Evolutionary conservation across 2,329 filamentous ascomycete genomes (phyloP).

Genomic region (Fusarium abutilonis): DNA sequence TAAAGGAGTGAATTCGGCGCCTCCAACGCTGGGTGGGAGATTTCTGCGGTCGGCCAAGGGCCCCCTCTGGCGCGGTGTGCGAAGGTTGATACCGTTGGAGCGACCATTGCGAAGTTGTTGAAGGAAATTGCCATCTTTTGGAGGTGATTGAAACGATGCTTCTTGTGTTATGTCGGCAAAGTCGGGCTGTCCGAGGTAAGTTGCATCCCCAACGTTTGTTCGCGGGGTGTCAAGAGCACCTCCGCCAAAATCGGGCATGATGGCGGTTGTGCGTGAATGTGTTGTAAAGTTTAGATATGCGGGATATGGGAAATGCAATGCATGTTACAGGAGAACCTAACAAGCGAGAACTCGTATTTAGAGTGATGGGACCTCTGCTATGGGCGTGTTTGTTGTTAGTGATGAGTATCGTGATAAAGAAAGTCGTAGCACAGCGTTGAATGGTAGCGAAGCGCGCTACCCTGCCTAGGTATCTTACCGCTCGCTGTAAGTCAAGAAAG

Average conservation of each 20-base stretch:
- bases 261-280: slow-evolving; percentile 30
- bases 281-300: slow-evolving; percentile 36
- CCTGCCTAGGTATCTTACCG: slow-evolving; percentile 9
- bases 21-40: slow-evolving; percentile 70
- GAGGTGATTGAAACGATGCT: slow-evolving; percentile 84
- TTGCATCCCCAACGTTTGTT: slow-evolving; percentile 85
- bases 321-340: slow-evolving; percentile 30
- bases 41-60: slow-evolving; percentile 78
- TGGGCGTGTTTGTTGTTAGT: slow-evolving; percentile 37
- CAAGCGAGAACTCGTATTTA: background rate
- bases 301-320: slow-evolving; percentile 26
- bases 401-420: slow-evolving; percentile 34
- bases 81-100: slow-evolving; percentile 65
- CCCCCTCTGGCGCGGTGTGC: slow-evolving; percentile 77
- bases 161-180: slow-evolving; percentile 85
- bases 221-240: slow-evolving; percentile 83
- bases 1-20: slow-evolving; percentile 91
- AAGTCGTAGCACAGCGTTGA: slow-evolving; percentile 26
- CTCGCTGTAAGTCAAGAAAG: slow-evolving; percentile 30
- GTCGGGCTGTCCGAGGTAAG: slow-evolving; percentile 77
- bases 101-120: slow-evolving; percentile 77
- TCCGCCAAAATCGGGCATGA: slow-evolving; percentile 71
- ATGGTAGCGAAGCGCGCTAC: slow-evolving; percentile 38
- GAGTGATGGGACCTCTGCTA: slow-evolving; percentile 8
- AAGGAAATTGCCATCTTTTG: slow-evolving; percentile 74